Evolutionary conservation across 2,329 filamentous ascomycete species (phyloP), one percentile per base, ranked within the genome.

Genomic region (Apiospora hydei): DNA sequence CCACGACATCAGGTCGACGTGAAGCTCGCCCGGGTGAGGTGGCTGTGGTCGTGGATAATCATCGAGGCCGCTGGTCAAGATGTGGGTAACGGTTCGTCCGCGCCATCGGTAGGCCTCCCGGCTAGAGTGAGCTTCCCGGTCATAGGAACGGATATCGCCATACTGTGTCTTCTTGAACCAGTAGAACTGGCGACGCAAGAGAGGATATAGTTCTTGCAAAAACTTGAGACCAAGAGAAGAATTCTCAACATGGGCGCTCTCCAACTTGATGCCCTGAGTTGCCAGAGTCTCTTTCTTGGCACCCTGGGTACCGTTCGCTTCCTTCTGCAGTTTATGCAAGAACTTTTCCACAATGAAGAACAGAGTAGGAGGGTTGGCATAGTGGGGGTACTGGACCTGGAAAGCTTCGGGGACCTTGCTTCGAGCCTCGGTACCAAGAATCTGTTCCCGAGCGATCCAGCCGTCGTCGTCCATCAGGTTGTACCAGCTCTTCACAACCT

Each of bases 381-480:
- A 98, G 82, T 98, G 95, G 34, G 96, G 96, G 80, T 98, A 98
- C 80, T 98, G 96, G 18, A 95, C 89, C 78, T 97, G 95, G 81
- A 99, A 99, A 82, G 98, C 95, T 5, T 87, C 82, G 0, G 96
- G 96, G 1, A 99, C 96, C 83, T 98, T 98, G 87, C 93, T 98
- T 74, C 96, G 91, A 67, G 96, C 96, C 84, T 99, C 96, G 2
- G 89, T 83, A 1, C 96, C 96, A 2, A 99, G 89, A 73, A 99
- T 98, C 83, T 98, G 95, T 84, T 99, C 96, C 69, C 96, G 92
- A 3, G 92, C 94, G 80, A 99, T 98, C 96, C 96, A 99, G 70
- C 96, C 96, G 81, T 98, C 95, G 21, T 96, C 93, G 76, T 99
- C 96, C 89, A 98, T 98, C 24, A 97, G 89, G 75, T 92, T 94